These are phyloP conservation scores for Leptographium radiaticola DNA, from an alignment of 2,329 filamentous ascomycete species.

Conservation along the genomic window DNA sequence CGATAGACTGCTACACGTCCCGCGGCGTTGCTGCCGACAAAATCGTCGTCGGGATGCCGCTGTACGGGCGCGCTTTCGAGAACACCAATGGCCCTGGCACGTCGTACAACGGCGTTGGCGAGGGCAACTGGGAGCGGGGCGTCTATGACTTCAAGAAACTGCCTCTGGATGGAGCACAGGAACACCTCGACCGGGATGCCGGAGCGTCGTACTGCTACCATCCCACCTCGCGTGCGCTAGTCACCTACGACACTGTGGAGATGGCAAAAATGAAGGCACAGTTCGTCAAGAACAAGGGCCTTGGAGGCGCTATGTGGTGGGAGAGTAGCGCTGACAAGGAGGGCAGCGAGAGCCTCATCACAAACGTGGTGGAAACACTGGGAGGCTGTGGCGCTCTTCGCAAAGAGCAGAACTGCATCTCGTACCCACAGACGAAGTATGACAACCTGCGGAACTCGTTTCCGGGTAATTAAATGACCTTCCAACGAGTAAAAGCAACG, in stretches of 20 bases:
- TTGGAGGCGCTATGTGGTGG: slow-evolving; percentile 98
- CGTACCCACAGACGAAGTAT: slow-evolving; percentile 54
- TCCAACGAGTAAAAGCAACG: no score
- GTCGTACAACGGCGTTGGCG: slow-evolving; percentile 57
- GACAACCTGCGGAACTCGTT: slow-evolving; percentile 54
- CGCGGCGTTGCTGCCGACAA: slow-evolving; percentile 55
- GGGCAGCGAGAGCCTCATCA: slow-evolving; percentile 54
- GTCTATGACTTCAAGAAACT: slow-evolving; percentile 83
- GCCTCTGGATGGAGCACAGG: slow-evolving; percentile 53
- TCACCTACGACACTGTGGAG: slow-evolving; percentile 64
- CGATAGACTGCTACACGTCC: slow-evolving; percentile 56
- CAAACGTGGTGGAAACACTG: slow-evolving; percentile 44
- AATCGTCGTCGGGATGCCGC: slow-evolving; percentile 79
- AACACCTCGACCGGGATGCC: slow-evolving; percentile 48
- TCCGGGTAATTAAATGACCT: slow-evolving; percentile 13
- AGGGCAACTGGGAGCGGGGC: slow-evolving; percentile 73
- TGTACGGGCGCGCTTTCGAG: slow-evolving; percentile 79
- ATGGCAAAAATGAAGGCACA: slow-evolving; percentile 57
- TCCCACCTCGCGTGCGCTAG: slow-evolving; percentile 45
- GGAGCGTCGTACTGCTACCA: slow-evolving; percentile 72
- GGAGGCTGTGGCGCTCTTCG: slow-evolving; percentile 40
- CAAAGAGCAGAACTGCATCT: slow-evolving; percentile 43
- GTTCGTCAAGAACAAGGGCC: slow-evolving; percentile 51
- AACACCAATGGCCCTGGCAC: slow-evolving; percentile 63
- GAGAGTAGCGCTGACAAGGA: slow-evolving; percentile 69